Conservation (phyloP, 768 basidiomycete genomes). For the Termitomyces sp. region DNA sequence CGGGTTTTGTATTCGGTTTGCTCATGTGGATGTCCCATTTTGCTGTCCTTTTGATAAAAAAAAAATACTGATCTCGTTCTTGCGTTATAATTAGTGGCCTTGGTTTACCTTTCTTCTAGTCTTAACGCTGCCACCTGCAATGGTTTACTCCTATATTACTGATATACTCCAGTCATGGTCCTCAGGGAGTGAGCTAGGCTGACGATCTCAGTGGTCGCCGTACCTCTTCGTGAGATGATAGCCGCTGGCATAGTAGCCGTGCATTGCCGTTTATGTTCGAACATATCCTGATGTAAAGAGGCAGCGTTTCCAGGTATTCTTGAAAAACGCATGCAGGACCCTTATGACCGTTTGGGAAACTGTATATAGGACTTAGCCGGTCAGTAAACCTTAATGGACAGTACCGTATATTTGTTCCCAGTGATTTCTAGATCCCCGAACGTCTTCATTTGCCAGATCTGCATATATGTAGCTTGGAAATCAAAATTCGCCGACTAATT, state of each 20-base stretch:
- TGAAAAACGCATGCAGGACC: constrained; percentile 30
- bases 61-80: constrained; percentile 32
- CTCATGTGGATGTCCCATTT: constrained; percentile 17
- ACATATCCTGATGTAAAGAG: background rate
- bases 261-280: constrained; percentile 32
- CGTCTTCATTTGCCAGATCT: constrained; percentile 23
- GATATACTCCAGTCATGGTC: constrained; percentile 21
- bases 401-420: constrained; percentile 8
- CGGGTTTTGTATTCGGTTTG: background rate
- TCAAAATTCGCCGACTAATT: constrained; percentile 33
- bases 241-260: constrained; percentile 38
- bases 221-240: constrained; percentile 35
- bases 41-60: constrained; percentile 37
- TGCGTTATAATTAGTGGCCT: constrained; percentile 11
- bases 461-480: constrained; percentile 31
- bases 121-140: constrained; percentile 37
- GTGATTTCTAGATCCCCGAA: constrained; percentile 28
- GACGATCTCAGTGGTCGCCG: constrained; percentile 27
- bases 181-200: constrained; percentile 19
- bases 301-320: constrained; percentile 28
- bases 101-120: constrained; percentile 14
- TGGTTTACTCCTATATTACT: constrained; percentile 21
- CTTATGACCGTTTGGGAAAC: constrained; percentile 34
- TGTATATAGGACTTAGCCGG: constrained; percentile 40
- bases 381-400: constrained; percentile 10